These are phyloP conservation scores for Yarrowia divulgata DNA, from an alignment of 805 yeast species.

Conservation along the genomic window DNA sequence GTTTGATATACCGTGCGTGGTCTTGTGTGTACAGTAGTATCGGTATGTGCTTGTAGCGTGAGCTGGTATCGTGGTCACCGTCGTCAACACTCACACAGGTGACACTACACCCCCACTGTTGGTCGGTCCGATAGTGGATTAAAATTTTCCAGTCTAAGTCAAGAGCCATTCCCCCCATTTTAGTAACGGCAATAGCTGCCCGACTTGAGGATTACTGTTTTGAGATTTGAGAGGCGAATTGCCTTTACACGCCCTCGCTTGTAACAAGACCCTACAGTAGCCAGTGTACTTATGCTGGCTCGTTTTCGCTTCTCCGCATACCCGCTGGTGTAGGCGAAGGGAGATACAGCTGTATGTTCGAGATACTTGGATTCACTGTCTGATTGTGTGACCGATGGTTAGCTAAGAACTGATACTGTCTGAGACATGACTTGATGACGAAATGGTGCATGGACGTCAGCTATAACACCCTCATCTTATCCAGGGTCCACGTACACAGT, in stretches of 20 bases:
- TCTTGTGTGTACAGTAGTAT: no score
- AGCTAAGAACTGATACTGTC: no score
- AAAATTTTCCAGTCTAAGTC: constrained; percentile 10
- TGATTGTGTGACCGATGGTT: no score
- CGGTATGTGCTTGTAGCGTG: no score
- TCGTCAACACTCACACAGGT: no score
- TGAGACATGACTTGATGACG: background rate
- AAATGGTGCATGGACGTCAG: background rate
- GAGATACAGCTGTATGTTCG: no score
- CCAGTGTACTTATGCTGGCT: background rate
- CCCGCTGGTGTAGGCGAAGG: background rate
- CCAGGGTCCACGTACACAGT: no score
- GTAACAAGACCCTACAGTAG: background rate
- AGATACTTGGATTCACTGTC: no score
- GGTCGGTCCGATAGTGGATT: constrained; percentile 8
- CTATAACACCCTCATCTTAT: background rate
- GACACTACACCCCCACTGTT: no score
- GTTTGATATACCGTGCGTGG: no score
- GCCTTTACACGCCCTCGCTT: background rate
- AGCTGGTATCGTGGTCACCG: no score
- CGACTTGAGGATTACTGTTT: background rate
- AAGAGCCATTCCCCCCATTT: background rate
- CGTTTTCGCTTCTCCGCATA: constrained; percentile 20
- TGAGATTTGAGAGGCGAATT: background rate
- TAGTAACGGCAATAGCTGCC: constrained; percentile 4